Conservation (phyloP, 306 rosid species). For the Cucurbita argyrosperma region DNA sequence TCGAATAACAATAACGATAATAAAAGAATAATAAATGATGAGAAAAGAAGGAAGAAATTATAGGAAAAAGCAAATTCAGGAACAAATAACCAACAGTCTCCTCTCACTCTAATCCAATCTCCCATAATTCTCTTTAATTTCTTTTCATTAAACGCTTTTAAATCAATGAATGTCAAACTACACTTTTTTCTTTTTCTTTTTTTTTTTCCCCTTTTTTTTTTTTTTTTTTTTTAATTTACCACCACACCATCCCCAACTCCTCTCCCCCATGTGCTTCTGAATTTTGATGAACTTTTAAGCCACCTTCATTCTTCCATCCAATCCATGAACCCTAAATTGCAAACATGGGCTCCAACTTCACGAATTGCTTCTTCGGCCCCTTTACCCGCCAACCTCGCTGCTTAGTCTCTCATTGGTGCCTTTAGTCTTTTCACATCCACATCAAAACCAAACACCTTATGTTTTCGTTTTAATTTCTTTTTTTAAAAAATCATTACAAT, state of each 20-base stretch:
- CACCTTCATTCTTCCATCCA: background rate
- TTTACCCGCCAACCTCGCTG: background rate
- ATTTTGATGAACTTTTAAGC: background rate
- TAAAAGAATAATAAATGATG: slow-evolving; percentile 28
- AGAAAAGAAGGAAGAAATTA: slow-evolving; percentile 26
- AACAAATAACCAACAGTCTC: slow-evolving; percentile 25
- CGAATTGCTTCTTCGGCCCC: background rate
- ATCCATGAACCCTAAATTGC: background rate
- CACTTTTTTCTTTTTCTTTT: background rate
- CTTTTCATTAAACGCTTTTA: slow-evolving; percentile 1
- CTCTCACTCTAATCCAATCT: slow-evolving; percentile 49
- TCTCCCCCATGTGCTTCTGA: slow-evolving; percentile 1
- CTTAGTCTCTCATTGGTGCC: background rate
- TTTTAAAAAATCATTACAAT: no score
- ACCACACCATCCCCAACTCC: background rate
- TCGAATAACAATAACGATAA: slow-evolving; percentile 22
- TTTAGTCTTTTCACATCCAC: background rate
- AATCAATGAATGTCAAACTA: background rate
- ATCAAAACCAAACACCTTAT: background rate
- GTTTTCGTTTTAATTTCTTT: background rate
- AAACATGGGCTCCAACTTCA: background rate
- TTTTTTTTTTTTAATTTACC: background rate
- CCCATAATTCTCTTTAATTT: slow-evolving; percentile 19
- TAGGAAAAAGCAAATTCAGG: slow-evolving; percentile 24
- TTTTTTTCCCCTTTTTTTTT: background rate